Percentiles rank a stretch among this genome's conserved stretches.
Evolutionary conservation across 192 early-diverging fungal genomes (phyloP).

Genomic region (Entomortierella chlamydospora): DNA sequence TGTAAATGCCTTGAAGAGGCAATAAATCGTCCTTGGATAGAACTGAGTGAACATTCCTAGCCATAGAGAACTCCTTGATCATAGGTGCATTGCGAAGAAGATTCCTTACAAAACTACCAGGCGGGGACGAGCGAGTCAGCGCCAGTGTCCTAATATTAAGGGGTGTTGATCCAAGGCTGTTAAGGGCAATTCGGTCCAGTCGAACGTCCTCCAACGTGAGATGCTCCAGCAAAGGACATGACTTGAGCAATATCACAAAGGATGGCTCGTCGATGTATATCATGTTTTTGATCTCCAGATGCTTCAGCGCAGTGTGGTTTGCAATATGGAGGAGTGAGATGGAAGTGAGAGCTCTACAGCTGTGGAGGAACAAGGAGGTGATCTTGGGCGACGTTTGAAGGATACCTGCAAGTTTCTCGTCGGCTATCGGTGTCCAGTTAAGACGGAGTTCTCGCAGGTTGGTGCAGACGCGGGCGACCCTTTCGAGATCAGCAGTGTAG

Average conservation of each 20-base stretch:
- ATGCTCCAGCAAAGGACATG: constrained; percentile 37
- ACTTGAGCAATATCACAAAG: constrained; percentile 5
- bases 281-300: constrained; percentile 41
- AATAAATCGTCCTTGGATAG: constrained; percentile 28
- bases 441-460: constrained; percentile 41
- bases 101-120: constrained; percentile 31
- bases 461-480: constrained; percentile 32
- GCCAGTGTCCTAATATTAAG: constrained; percentile 17
- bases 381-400: constrained; percentile 34
- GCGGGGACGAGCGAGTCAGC: constrained; percentile 29
- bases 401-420: constrained; percentile 19
- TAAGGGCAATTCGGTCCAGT: constrained; percentile 17
- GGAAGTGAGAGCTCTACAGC: constrained; percentile 30
- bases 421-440: constrained; percentile 29
- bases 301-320: constrained; percentile 4
- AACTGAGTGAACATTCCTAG: constrained; percentile 32
- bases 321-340: constrained; percentile 9
- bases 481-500: constrained; percentile 37
- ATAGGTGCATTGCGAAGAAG: constrained; percentile 26
- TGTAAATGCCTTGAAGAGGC: constrained; percentile 8
- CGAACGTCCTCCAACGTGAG: constrained; percentile 33
- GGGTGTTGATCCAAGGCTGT: constrained; percentile 19
- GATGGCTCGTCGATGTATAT: constrained; percentile 19
- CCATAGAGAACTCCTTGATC: constrained; percentile 36
- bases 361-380: constrained; percentile 25